Conservation (phyloP, 345 rosid genomes). For the Melaleuca quinquenervia region DNA sequence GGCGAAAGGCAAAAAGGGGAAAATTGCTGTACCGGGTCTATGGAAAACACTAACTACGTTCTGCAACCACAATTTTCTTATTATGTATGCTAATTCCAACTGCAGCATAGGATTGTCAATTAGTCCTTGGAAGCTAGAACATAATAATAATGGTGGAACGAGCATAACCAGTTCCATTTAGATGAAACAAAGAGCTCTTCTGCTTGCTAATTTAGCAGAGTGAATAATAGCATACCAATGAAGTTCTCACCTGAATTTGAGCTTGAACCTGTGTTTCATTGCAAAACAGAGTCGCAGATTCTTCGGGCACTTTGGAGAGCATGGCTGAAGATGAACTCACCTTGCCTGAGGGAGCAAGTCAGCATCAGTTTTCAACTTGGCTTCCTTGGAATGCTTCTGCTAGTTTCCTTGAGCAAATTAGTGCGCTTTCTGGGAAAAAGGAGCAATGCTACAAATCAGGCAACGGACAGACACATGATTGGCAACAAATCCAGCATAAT, state of each 20-base stretch:
- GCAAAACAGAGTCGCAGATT: conserved; percentile 20
- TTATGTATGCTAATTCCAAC: background rate
- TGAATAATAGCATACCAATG: background rate
- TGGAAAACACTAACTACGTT: background rate
- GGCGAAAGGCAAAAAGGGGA: background rate
- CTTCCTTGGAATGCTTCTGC: conserved; percentile 34
- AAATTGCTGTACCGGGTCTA: background rate
- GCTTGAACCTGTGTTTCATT: background rate
- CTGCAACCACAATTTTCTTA: background rate
- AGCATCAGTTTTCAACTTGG: conserved; percentile 34
- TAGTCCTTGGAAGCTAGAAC: background rate
- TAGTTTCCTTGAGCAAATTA: conserved; percentile 12
- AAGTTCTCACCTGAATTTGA: background rate
- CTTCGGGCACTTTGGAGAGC: conserved; percentile 2
- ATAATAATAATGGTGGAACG: background rate
- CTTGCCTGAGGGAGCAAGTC: conserved; percentile 49
- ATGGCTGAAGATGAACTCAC: conserved; percentile 29
- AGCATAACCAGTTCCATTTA: background rate
- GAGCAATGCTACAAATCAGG: conserved; percentile 17
- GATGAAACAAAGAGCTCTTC: background rate
- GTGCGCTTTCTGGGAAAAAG: conserved; percentile 12
- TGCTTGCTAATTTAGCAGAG: background rate
- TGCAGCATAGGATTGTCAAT: background rate
- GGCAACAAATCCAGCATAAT: conserved; percentile 27
- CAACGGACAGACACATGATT: conserved; percentile 10